These are phyloP conservation scores for Ambrosiella cleistominuta DNA, from an alignment of 2,329 filamentous ascomycete species.

Conservation along the genomic window DNA sequence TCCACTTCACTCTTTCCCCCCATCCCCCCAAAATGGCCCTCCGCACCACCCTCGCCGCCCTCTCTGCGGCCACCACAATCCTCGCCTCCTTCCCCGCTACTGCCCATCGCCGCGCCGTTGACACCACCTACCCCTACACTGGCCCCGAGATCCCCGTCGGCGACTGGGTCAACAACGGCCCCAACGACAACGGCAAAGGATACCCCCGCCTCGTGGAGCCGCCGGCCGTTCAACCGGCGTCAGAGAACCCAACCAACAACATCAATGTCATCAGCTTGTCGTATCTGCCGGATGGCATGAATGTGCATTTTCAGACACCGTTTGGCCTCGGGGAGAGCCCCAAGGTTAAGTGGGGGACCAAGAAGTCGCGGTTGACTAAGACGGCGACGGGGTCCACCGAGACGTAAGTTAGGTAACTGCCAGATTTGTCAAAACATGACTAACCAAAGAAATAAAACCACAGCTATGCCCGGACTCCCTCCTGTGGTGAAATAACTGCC, in stretches of 20 bases:
- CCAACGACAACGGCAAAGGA: constrained; percentile 35
- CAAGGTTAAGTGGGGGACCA: constrained; percentile 26
- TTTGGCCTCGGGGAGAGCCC: constrained; percentile 31
- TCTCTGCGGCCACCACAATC: neutral
- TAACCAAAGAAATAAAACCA: no score
- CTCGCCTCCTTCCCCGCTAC: neutral
- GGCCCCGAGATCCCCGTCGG: constrained; percentile 31
- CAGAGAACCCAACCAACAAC: constrained; percentile 29
- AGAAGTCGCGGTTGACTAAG: constrained; percentile 19
- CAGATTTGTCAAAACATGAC: no score
- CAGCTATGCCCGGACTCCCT: constrained; percentile 32
- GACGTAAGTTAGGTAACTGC: constrained; percentile 20
- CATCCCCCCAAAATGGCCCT: neutral
- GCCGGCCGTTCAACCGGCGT: constrained; percentile 29
- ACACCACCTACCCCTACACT: constrained; percentile 28
- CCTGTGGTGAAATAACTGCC: constrained; percentile 25
- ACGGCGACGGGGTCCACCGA: constrained; percentile 23
- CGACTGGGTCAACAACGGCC: constrained; percentile 32
- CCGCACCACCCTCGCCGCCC: neutral
- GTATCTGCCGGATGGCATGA: constrained; percentile 31
- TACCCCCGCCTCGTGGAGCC: constrained; percentile 31
- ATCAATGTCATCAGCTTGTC: constrained; percentile 33
- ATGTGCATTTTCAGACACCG: constrained; percentile 35
- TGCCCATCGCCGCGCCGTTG: constrained; percentile 18
- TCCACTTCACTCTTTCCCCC: neutral